Base-by-base conservation (phyloP, 306 rosid species). In the Rosa lucieae region DNA sequence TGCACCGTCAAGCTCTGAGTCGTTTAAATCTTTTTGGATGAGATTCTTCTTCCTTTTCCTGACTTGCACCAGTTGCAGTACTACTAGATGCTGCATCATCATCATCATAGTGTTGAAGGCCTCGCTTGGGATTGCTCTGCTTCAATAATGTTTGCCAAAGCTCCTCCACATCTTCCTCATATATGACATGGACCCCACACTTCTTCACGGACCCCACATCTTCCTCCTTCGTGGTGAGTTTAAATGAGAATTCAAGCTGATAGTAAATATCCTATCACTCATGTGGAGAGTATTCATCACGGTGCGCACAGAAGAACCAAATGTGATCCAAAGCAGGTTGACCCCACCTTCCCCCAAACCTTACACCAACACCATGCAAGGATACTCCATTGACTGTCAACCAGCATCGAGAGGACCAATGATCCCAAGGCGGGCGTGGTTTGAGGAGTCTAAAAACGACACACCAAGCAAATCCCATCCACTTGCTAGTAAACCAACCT, bases 1-100 rank as follows among this genome's bases (percentile, higher is more conserved):
- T 32, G 37, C 37, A 2, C 37, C 37, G 37, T 32, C 37, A 32
- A 32, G 37, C 37, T 32, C 37, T n/a, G 3, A 32, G 37, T 32
- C 3, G 82, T 79, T 40, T 76, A 78, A 80, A 20, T 66, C 4
- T 85, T 58, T 58, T 58, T 21, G 65, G 35, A 58, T 23, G 65
- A 58, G 35, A 3, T 32, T 32, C 35, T 29, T 29, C 29, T 32
- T 32, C 35, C 3, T 32, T 3, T 32, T 32, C 3, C 12, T 23
- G 13, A 2, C 5, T 3, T 58, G 65, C 65, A 32, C 35, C 35
- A 32, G 35, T 32, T 32, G 37, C 37, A 32, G 37, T 32, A 21
- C 12, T 21, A 21, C 62, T 8, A n/a, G 10, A 7, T 56, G 62
- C 23, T 18, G 11, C 2, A 6, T 26, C 55, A 56, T 18, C 26